phyloP scores from a whole-genome alignment of 1,284 basidiomycete species.

The Rhizoctonia solani region DNA sequence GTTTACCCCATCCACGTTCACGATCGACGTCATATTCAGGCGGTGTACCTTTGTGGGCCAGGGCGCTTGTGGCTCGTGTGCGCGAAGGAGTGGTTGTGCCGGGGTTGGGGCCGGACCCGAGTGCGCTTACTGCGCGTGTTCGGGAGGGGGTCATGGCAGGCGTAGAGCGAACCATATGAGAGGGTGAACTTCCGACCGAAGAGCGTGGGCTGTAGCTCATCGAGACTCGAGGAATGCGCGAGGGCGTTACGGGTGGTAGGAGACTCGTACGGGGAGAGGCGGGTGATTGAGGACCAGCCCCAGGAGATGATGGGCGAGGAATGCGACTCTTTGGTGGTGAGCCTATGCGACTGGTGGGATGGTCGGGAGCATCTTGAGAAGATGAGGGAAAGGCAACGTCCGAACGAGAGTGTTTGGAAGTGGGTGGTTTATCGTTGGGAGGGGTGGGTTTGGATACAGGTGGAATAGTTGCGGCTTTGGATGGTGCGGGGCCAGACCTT shows the following conservation, averaged over 20 bases:
- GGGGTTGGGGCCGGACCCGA: not conserved
- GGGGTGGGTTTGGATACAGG: slow-evolving; percentile 10
- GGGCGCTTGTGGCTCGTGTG: not conserved
- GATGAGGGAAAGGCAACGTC: slow-evolving; percentile 3
- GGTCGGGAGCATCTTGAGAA: not conserved
- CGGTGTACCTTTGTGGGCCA: not conserved
- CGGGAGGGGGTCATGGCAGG: not conserved
- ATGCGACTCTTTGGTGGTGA: not conserved
- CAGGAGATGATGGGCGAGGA: not conserved
- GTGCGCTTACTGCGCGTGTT: not conserved
- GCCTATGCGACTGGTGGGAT: not conserved
- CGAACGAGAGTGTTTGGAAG: too few relatives aligned
- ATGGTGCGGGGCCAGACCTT: not conserved
- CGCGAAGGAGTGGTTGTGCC: not conserved
- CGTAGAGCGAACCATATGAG: not conserved
- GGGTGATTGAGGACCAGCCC: too few relatives aligned
- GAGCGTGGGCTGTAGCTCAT: slow-evolving; percentile 11
- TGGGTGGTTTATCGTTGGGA: too few relatives aligned
- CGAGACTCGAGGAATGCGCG: slow-evolving; percentile 27
- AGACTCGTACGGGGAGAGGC: too few relatives aligned
- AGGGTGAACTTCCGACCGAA: slow-evolving; percentile 3
- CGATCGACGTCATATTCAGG: slow-evolving; percentile 24
- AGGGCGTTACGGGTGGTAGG: slow-evolving; percentile 26
- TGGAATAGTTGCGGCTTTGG: slow-evolving; percentile 5
- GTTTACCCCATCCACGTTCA: slow-evolving; percentile 10